Base-by-base conservation (phyloP, 192 early-diverging fungal genomes). In the Chytriomyces sp. region DNA sequence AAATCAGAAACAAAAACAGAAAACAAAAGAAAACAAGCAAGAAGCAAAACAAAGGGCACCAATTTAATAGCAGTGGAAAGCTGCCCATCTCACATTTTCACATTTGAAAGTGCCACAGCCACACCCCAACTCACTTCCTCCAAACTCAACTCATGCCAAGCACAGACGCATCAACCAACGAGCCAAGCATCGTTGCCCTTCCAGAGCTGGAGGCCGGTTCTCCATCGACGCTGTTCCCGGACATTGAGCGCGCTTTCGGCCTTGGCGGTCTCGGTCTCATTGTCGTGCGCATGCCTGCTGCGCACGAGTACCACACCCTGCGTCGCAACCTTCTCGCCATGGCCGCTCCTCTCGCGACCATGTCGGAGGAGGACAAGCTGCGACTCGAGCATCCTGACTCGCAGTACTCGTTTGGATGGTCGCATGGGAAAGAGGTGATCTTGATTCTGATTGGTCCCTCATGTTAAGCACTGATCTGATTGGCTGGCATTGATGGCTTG, bases 351-450 rank as follows among this genome's bases (percentile, higher is more conserved):
- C 77, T 91, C 64, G 89, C 91, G 7, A 81, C 83, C 20, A 77
- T 92, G 44, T 86, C 89, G 6, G 77, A 82, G 11, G 81, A 84
- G 5, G 82, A 72, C 65, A 82, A 85, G 82, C 64, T 83, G 18
- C 70, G 76, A 18, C 80, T 85, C 59, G 89, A 86, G 2, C 82
- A 92, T 77, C 75, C 82, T 0, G 80, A 61, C 26, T 87, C 85
- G 64, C 68, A 81, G n/a, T 92, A 88, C 66, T 79, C 72, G n/a
- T 89, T 90, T 78, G 91, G 91, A 10, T 92, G 91, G 91, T 87
- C 85, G 43, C 90, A 89, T 79, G 91, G 91, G 28, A 91, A 89
- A 60, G 91, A 91, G 28, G 28, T 35, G 28, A 35, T 35, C 28
- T 35, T 35, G 28, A 35, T 35, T 35, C 28, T 35, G 28, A 35